A percentile compares a stretch with the other conserved stretches of the same genome.
These are phyloP conservation scores for Pythium chondricola DNA, from an alignment of 352 stramenopile species.

Conservation along the genomic window DNA sequence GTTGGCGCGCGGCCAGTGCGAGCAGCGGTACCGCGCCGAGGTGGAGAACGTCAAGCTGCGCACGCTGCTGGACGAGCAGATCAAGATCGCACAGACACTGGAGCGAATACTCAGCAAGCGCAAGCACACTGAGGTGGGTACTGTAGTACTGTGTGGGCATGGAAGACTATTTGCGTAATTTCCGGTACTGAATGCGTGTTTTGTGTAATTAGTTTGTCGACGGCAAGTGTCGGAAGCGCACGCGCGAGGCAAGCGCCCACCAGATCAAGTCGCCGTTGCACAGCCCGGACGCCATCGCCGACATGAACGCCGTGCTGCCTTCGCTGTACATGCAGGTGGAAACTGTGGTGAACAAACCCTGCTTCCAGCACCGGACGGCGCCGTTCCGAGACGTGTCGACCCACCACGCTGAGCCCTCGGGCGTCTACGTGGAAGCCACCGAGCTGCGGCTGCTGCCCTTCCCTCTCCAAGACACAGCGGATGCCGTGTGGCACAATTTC, in stretches of 20 bases:
- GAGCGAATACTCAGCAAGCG: constrained; percentile 14
- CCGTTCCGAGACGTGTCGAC: constrained; percentile 9
- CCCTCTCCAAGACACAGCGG: background rate
- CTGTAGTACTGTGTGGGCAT: too few species aligned
- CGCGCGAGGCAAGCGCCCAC: background rate
- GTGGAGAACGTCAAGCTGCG: constrained; percentile 58
- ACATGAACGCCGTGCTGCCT: constrained; percentile 6
- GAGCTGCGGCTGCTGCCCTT: constrained; percentile 13
- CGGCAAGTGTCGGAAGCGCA: background rate
- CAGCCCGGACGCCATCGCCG: background rate
- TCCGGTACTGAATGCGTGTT: too few species aligned
- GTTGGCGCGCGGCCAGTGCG: constrained; percentile 15
- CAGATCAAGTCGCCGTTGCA: background rate
- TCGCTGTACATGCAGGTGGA: constrained; percentile 13
- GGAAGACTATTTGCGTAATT: too few species aligned
- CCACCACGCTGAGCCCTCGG: background rate
- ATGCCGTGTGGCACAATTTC: constrained; percentile 10
- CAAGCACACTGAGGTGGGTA: constrained; percentile 3
- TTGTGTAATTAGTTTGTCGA: too few species aligned
- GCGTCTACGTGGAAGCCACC: constrained; percentile 8
- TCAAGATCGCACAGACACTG: constrained; percentile 36
- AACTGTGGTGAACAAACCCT: constrained; percentile 5
- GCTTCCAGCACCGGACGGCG: background rate
- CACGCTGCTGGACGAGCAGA: constrained; percentile 47
- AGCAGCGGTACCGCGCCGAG: constrained; percentile 29